These are phyloP conservation scores for Globisporangium echinulatum DNA, from an alignment of 352 stramenopile genomes.

Conservation along the genomic window DNA sequence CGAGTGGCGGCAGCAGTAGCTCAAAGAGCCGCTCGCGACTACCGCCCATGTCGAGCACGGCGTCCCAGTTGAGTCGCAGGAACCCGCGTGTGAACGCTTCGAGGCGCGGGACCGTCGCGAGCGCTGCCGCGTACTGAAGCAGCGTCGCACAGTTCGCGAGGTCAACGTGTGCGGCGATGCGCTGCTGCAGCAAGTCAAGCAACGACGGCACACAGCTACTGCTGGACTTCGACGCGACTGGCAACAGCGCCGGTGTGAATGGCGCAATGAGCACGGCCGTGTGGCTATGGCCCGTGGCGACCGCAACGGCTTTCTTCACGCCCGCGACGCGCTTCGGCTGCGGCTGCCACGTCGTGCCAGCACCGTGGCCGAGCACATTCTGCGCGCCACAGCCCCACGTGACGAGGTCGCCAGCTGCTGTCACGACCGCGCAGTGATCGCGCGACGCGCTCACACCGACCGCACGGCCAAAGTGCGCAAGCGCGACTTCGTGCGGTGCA, in stretches of 20 bases:
- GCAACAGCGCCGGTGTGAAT: conserved; percentile 11
- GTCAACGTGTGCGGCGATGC: conserved; percentile 45
- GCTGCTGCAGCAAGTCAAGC: conserved; percentile 32
- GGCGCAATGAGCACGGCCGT: conserved; percentile 63
- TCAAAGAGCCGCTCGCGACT: conserved; percentile 61
- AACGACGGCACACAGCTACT: not conserved
- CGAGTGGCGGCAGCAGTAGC: conserved; percentile 37
- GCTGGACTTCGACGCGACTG: not conserved
- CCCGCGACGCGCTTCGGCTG: conserved; percentile 68
- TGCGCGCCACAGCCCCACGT: conserved; percentile 71
- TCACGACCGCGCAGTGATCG: conserved; percentile 73
- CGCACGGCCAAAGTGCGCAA: conserved; percentile 37
- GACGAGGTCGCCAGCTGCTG: conserved; percentile 50
- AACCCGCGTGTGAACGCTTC: conserved; percentile 49
- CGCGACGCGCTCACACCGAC: conserved; percentile 64
- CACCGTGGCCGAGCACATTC: conserved; percentile 63
- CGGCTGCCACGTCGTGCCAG: conserved; percentile 70
- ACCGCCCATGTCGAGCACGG: conserved; percentile 51
- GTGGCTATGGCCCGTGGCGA: conserved; percentile 70
- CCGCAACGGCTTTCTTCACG: conserved; percentile 64
- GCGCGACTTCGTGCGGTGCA: conserved; percentile 37
- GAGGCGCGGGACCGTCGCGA: conserved; percentile 31
- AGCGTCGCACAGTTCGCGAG: conserved; percentile 51
- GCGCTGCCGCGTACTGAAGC: conserved; percentile 53
- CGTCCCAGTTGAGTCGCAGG: conserved; percentile 71